Evolutionary conservation across 306 rosid genomes (phyloP), one percentile per base, ranked within the genome.

Genomic region (Hylodesmum podocarpum): DNA sequence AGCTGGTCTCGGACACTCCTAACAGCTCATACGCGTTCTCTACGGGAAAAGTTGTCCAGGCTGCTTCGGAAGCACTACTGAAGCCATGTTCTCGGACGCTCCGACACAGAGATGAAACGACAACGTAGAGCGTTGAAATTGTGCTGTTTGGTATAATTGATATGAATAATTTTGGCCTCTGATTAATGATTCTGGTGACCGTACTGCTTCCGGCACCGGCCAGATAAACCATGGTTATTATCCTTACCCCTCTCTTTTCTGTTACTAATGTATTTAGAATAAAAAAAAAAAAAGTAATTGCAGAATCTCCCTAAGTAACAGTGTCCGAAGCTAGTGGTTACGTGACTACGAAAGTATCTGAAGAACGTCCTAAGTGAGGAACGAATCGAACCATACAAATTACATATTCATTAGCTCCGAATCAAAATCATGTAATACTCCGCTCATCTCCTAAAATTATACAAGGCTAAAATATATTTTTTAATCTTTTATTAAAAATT

Each of bases 21-120:
- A 94, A 70, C 40, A 94, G 82, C 78, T 87, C 94, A 80, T 94
- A 94, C 28, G 96, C 97, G 88, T 86, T 94, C 70, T 88, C 87
- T 19, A 65, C 78, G 1, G 84, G 66, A 62, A 86, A 94, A 70
- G 83, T 78, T 31, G 86, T 40, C 81, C 78, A 75, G 74, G 64
- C 83, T 36, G 96, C 66, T 76, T 80, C 94, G 11, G 89, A 75
- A 29, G 86, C 66, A 75, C 84, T 54, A 22, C 89, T 78, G 87
- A 88, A 83, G 75, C 81, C 69, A 69, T 54, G 89, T 70, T 72
- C 15, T 81, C 75, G 59, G 39, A 67, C 41, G 73, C 72, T 39
- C 62, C 79, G 83, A 62, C 67, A 31, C 28, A 29, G 22, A 72
- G 71, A 44, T 24, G 69, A n/a, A n/a, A n/a, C 63, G 81, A 75